Evolutionary conservation across 305 asterid species (phyloP).

Genomic region (Solanum hybrid): DNA sequence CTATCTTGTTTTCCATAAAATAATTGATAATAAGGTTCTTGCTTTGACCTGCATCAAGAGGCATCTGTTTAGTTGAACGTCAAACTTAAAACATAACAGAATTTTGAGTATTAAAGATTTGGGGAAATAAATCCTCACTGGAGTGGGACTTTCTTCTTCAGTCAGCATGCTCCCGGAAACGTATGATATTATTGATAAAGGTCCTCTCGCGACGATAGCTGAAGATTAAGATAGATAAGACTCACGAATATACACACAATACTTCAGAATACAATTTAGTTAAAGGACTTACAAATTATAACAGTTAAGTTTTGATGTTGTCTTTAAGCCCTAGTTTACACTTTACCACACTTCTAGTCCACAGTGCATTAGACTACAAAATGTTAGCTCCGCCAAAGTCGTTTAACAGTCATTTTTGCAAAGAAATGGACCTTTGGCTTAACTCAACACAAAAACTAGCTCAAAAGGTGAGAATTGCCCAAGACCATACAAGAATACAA

Average conservation of each 20-base stretch:
- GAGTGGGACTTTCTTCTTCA: conserved; percentile 19
- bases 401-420: background rate
- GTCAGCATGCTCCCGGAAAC: conserved; percentile 68
- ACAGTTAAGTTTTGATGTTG: background rate
- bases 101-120: background rate
- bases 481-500: background rate
- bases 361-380: background rate
- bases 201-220: conserved; percentile 66
- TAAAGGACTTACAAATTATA: background rate
- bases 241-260: background rate
- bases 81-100: background rate
- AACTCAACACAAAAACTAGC: background rate
- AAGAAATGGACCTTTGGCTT: background rate
- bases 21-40: background rate
- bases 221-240: conserved; percentile 8
- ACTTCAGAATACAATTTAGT: background rate
- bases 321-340: background rate
- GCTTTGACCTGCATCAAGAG: background rate
- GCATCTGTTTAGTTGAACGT: background rate
- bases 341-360: background rate
- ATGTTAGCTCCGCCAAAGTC: background rate
- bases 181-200: conserved; percentile 60
- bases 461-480: background rate
- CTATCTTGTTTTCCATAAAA: background rate
- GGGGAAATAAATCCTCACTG: background rate